These are phyloP conservation scores for Lipomyces sp. DNA, from an alignment of 805 yeast species.

Conservation along the genomic window DNA sequence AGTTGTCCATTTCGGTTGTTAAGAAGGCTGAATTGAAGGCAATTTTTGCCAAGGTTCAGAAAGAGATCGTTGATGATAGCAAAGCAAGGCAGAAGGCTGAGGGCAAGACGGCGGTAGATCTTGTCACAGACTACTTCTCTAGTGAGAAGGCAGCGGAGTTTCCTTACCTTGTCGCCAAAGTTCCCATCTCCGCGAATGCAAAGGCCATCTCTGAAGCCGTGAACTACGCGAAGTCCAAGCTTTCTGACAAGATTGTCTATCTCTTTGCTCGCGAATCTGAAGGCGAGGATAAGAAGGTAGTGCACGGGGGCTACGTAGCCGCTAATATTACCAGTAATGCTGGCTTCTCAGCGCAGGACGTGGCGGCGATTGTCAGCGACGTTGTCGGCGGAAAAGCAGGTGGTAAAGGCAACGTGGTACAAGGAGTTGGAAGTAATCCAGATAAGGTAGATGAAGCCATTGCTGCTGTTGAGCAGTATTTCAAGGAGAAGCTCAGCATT, in stretches of 20 bases:
- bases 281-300: slow-evolving; percentile 67
- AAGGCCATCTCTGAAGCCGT: slow-evolving; percentile 95
- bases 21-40: slow-evolving; percentile 76
- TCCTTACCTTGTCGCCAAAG: slow-evolving; percentile 65
- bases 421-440: slow-evolving; percentile 92
- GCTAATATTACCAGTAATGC: slow-evolving; percentile 71
- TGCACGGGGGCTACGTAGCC: slow-evolving; percentile 92
- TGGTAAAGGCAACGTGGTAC: slow-evolving; percentile 95
- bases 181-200: slow-evolving; percentile 78
- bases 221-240: slow-evolving; percentile 75
- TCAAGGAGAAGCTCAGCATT: slow-evolving; percentile 50
- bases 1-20: slow-evolving; percentile 78
- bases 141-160: slow-evolving; percentile 50
- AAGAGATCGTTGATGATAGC: slow-evolving; percentile 82
- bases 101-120: slow-evolving; percentile 76
- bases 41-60: slow-evolving; percentile 78
- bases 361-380: slow-evolving; percentile 71
- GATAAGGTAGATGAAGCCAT: slow-evolving; percentile 74
- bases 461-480: slow-evolving; percentile 64
- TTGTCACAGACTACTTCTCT: slow-evolving; percentile 71
- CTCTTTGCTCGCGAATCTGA: slow-evolving; percentile 65
- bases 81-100: slow-evolving; percentile 89
- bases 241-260: slow-evolving; percentile 75
- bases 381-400: slow-evolving; percentile 97
- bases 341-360: slow-evolving; percentile 67